These are phyloP conservation scores for Aspergillus ostianus DNA, from an alignment of 495 filamentous ascomycete genomes.

Conservation along the genomic window DNA sequence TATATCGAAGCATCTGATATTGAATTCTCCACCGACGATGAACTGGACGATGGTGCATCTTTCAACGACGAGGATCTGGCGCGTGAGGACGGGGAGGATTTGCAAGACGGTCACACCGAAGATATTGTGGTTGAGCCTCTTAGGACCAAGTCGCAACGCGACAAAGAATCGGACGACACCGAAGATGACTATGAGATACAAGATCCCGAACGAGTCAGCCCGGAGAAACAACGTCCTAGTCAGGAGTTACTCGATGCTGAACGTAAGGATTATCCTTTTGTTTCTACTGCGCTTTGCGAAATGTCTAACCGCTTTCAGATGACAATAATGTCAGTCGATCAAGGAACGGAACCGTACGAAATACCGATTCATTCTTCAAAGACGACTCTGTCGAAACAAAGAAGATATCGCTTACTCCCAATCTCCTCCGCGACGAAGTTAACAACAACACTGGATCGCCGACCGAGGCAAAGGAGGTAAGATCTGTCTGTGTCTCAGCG, in stretches of 20 bases:
- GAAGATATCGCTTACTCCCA: slow-evolving; percentile 96
- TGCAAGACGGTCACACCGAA: slow-evolving; percentile 34
- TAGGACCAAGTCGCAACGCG: slow-evolving; percentile 38
- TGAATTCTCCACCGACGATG: slow-evolving; percentile 89
- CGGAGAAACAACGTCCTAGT: slow-evolving; percentile 52
- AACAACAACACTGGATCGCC: slow-evolving; percentile 52
- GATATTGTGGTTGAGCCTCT: slow-evolving; percentile 50
- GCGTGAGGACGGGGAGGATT: slow-evolving; percentile 42
- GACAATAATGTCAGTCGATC: slow-evolving; percentile 65
- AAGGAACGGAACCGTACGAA: slow-evolving; percentile 79
- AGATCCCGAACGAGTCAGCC: slow-evolving; percentile 29
- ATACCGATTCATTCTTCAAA: slow-evolving; percentile 95
- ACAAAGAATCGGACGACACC: slow-evolving; percentile 33
- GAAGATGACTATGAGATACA: slow-evolving; percentile 29
- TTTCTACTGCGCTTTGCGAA: neutral
- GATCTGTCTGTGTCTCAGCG: slow-evolving; percentile 28
- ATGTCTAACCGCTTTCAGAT: slow-evolving; percentile 19
- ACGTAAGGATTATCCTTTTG: slow-evolving; percentile 24
- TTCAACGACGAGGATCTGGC: slow-evolving; percentile 52
- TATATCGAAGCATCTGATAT: slow-evolving; percentile 89
- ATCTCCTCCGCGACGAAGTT: slow-evolving; percentile 84
- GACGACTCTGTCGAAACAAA: slow-evolving; percentile 92
- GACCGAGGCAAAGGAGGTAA: slow-evolving; percentile 63
- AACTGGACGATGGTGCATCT: slow-evolving; percentile 56
- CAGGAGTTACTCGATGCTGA: slow-evolving; percentile 64